Evolutionary conservation across 495 filamentous ascomycete species (phyloP).

Genomic region (Penicillium steckii): DNA sequence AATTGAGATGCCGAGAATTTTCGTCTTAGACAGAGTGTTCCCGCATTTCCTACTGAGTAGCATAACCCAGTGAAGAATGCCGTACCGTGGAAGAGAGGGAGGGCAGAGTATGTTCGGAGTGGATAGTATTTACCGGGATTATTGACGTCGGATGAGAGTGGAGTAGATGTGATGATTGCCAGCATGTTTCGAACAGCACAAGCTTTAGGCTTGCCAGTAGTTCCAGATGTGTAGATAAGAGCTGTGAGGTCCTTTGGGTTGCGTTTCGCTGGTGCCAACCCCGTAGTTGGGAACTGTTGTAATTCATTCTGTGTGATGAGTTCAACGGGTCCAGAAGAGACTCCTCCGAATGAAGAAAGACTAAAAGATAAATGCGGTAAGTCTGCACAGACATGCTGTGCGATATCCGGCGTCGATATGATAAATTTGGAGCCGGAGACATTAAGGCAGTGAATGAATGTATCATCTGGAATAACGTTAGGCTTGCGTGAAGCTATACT

Average conservation of each 20-base stretch:
- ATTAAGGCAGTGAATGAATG: conserved; percentile 78
- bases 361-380: conserved; percentile 42
- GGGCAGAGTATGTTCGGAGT: conserved; percentile 81
- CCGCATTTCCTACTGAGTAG: conserved; percentile 39
- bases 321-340: conserved; percentile 57
- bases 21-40: conserved; percentile 51
- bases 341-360: conserved; percentile 37
- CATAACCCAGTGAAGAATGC: conserved; percentile 67
- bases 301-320: conserved; percentile 44
- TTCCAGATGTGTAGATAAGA: conserved; percentile 84
- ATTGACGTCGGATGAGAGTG: conserved; percentile 34
- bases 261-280: conserved; percentile 34
- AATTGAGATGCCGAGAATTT: conserved; percentile 87
- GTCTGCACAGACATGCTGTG: conserved; percentile 34
- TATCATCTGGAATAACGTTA: conserved; percentile 36
- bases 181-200: conserved; percentile 70
- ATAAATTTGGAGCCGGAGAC: conserved; percentile 66
- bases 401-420: conserved; percentile 54
- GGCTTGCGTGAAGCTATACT: no score
- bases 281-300: conserved; percentile 36
- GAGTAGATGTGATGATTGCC: conserved; percentile 41
- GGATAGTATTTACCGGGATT: conserved; percentile 43
- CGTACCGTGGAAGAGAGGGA: conserved; percentile 88
- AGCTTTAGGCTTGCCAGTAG: conserved; percentile 88
- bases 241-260: conserved; percentile 55